phyloP scores from a whole-genome alignment of 164 flowering plant species.

The Warburgia ugandensis region DNA sequence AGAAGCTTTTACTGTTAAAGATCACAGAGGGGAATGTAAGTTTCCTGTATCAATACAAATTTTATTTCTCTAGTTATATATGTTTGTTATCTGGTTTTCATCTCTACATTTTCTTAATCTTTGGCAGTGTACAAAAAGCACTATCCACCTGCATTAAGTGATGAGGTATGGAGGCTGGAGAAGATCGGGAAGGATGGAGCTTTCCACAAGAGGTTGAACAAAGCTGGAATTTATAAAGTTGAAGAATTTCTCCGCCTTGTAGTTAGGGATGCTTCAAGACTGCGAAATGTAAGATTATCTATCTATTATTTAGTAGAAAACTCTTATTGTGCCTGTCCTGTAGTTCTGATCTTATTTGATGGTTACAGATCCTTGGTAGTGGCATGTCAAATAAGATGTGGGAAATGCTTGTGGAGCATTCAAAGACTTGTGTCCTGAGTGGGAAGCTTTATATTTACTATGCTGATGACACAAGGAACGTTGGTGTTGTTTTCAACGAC shows the following conservation, averaged over 20 bases:
- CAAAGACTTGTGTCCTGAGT: slow-evolving; percentile 86
- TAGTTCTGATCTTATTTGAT: slow-evolving; percentile 3
- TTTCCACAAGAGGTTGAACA: slow-evolving; percentile 78
- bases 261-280: slow-evolving; percentile 62
- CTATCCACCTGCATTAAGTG: slow-evolving; percentile 79
- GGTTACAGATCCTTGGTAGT: slow-evolving; percentile 82
- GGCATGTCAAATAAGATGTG: slow-evolving; percentile 99
- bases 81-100: not conserved
- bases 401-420: slow-evolving; percentile 89
- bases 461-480: slow-evolving; percentile 63
- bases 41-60: slow-evolving; percentile 5
- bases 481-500: slow-evolving; percentile 80
- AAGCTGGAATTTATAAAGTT: slow-evolving; percentile 63
- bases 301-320: not conserved
- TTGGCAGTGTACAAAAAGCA: slow-evolving; percentile 87
- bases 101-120: slow-evolving; percentile 4
- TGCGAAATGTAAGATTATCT: slow-evolving; percentile 57
- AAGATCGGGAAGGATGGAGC: slow-evolving; percentile 97
- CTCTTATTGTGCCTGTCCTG: not conserved
- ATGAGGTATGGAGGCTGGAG: slow-evolving; percentile 95
- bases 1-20: slow-evolving; percentile 90
- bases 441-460: slow-evolving; percentile 57
- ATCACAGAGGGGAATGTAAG: slow-evolving; percentile 97
- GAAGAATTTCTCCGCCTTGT: slow-evolving; percentile 79
- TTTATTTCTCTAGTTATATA: not conserved